Evolutionary conservation across 2,329 filamentous ascomycete species (phyloP), one percentile per base, ranked within the genome.

Genomic region (Reticulascus tulasneorum): DNA sequence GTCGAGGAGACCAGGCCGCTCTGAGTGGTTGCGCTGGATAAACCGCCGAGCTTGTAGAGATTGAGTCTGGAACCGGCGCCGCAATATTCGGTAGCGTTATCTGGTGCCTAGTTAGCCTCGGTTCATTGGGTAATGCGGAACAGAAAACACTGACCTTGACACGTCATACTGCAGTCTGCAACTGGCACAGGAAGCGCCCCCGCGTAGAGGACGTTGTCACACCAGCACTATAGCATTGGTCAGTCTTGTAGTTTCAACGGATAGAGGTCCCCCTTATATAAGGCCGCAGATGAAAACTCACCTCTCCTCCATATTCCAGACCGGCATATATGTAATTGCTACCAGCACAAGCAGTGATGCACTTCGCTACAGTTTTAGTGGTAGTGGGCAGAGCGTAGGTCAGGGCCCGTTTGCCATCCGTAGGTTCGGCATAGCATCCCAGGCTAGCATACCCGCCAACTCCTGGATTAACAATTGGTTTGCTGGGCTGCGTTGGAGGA

Each of bases 241-340:
- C 22, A 41, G 38, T 12, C n/a, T n/a, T n/a, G n/a, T 7, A 16
- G 17, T 12, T 15, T n/a, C n/a, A n/a, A n/a, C n/a, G n/a, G n/a
- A n/a, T n/a, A n/a, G n/a, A n/a, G n/a, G n/a, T n/a, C n/a, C n/a
- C n/a, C n/a, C n/a, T n/a, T n/a, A n/a, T n/a, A n/a, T n/a, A n/a
- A 12, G 20, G 7, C 12, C 7, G 19, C 3, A 17, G 8, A 7
- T 3, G 9, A 9, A 7, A 34, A 20, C 54, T 42, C 24, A 54
- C 55, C 44, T 65, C 62, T 25, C 59, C 58, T 2, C 60, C 60
- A n/a, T 64, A 64, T 28, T 65, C 59, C 1, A 64, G 24, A 13
- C 62, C 62, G 4, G 58, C 60, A 8, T 58, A 59, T 0, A 39
- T 29, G 18, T 58, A 62, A 4, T 24, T 40, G 0, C 32, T 30